A percentile compares a stretch with the other conserved stretches of the same genome.
phyloP scores from a whole-genome alignment of 2,329 filamentous ascomycete species.

The Aspergillus novoparasiticus region DNA sequence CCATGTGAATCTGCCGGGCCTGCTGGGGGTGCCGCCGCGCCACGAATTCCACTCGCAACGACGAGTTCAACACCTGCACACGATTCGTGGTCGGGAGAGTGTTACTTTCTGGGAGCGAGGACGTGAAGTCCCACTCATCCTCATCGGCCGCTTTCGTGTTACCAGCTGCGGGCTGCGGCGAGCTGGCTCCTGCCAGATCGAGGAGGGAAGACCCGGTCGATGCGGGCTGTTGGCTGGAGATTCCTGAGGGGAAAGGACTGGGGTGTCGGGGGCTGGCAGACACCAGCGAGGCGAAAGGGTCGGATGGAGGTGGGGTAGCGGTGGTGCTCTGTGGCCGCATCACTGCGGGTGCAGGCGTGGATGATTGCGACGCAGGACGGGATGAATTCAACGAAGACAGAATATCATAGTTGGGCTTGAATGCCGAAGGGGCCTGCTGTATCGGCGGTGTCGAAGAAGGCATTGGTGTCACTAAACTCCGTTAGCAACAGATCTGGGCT shows the following conservation, averaged over 20 bases:
- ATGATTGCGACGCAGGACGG: slow-evolving; percentile 50
- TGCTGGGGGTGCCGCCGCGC: slow-evolving; percentile 61
- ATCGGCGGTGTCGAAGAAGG: slow-evolving; percentile 32
- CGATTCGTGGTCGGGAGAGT: slow-evolving; percentile 63
- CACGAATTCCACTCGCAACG: slow-evolving; percentile 72
- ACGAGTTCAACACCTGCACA: slow-evolving; percentile 68
- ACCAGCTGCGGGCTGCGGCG: slow-evolving; percentile 22
- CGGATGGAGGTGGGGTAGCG: slow-evolving; percentile 46
- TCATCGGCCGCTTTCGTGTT: slow-evolving; percentile 59
- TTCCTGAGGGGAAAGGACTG: slow-evolving; percentile 39
- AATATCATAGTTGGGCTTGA: slow-evolving; percentile 59
- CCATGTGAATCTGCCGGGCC: slow-evolving; percentile 65
- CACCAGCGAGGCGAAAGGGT: slow-evolving; percentile 64
- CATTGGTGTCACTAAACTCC: slow-evolving; percentile 45
- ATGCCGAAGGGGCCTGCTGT: slow-evolving; percentile 47
- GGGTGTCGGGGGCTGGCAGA: slow-evolving; percentile 54
- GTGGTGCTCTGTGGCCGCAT: slow-evolving; percentile 32
- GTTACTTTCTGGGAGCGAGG: slow-evolving; percentile 69
- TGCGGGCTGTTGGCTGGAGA: slow-evolving; percentile 20
- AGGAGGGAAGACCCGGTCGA: slow-evolving; percentile 35
- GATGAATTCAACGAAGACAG: slow-evolving; percentile 56
- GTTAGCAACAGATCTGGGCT: not conserved
- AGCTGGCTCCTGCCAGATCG: slow-evolving; percentile 31
- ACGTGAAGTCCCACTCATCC: slow-evolving; percentile 94
- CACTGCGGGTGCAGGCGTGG: slow-evolving; percentile 51